Evolutionary conservation across 2,329 filamentous ascomycete genomes (phyloP), one percentile per base, ranked within the genome.

Genomic region (Scytalidium sp.): DNA sequence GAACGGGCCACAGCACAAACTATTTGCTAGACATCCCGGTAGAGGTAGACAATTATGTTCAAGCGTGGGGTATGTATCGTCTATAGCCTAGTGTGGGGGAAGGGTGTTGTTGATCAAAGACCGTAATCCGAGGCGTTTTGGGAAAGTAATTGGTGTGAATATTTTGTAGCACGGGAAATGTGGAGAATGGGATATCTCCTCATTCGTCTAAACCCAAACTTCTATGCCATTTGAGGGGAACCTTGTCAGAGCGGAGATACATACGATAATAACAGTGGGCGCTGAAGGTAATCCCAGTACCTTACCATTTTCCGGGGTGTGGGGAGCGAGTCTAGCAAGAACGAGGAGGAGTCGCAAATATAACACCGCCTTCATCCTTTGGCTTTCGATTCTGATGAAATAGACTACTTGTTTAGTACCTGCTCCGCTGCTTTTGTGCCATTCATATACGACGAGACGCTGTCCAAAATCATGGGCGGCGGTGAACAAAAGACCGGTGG

Each of bases 81-180:
- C 8, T 7, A 11, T 19, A 6, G 19, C 29, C 29, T 45, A 45
- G 23, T 45, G 43, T 45, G 20, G 43, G 22, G 43, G 43, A 45
- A 19, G 17, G 23, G 20, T 45, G 8, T 23, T 4, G 20, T 11
- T 29, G 29, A 29, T 29, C 29, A 9, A n/a, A n/a, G 11, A n/a
- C 20, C 23, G 15, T 23, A 45, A 29, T 45, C 43, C 19, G 23
- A 11, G 23, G 19, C 19, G 19, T 23, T 7, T n/a, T 36, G 13
- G 8, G 32, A 15, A 36, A 36, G 32, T 36, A n/a, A n/a, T 10
- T 36, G 13, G 15, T n/a, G 32, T n/a, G 32, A 15, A 36, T 36
- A 36, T 36, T 36, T n/a, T 15, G 32, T 36, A 15, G 13, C 32
- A 36, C 5, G 13, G 32, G 13, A n/a, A 36, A 36, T 36, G 32